phyloP scores from a whole-genome alignment of 2,329 filamentous ascomycete genomes.

The Malbranchea zuffiana region DNA sequence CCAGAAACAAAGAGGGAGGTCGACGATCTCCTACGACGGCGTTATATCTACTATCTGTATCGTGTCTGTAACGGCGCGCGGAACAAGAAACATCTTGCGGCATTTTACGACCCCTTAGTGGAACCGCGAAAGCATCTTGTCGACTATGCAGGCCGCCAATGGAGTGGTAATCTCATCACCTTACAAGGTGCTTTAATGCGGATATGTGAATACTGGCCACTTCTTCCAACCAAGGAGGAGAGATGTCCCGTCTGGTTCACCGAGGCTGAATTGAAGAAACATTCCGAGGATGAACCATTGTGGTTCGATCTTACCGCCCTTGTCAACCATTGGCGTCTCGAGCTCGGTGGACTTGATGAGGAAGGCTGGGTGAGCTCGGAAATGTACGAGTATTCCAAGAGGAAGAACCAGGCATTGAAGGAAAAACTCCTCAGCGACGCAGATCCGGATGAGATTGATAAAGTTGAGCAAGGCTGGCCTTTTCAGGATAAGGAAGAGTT shows the following conservation, averaged over 20 bases:
- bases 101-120: constrained; percentile 6
- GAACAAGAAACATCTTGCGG: constrained; percentile 11
- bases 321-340: constrained; percentile 10
- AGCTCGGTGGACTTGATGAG: constrained; percentile 11
- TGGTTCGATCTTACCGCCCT: constrained; percentile 11
- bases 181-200: constrained; percentile 10
- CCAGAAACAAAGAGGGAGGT: constrained; percentile 8
- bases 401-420: constrained; percentile 11
- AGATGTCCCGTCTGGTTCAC: constrained; percentile 12
- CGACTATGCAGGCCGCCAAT: constrained; percentile 10
- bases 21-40: constrained; percentile 10
- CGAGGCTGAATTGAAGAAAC: constrained; percentile 8
- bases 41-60: constrained; percentile 12
- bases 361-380: constrained; percentile 13
- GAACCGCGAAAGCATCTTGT: constrained; percentile 10
- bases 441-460: constrained; percentile 10
- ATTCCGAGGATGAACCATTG: constrained; percentile 9
- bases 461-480: constrained; percentile 9
- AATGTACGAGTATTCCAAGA: constrained; percentile 5
- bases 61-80: constrained; percentile 11
- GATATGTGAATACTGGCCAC: constrained; percentile 9
- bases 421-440: constrained; percentile 1
- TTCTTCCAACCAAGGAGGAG: constrained; percentile 2
- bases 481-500: constrained; percentile 14
- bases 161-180: constrained; percentile 10